phyloP scores from a whole-genome alignment of 2,329 filamentous ascomycete genomes.

The Rutstroemia sp. region DNA sequence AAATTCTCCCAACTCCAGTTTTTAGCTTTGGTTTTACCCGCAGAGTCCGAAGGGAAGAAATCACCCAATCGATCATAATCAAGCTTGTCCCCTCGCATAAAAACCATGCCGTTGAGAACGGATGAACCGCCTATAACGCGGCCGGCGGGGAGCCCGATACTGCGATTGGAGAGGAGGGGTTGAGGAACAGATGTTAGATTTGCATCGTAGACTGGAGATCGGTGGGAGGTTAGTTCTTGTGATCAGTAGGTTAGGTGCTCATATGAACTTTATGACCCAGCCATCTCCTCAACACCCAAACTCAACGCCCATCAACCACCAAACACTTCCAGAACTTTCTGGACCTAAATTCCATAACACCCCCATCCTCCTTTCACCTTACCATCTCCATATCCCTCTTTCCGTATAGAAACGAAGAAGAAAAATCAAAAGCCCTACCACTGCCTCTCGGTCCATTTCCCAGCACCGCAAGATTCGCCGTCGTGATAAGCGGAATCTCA shows the following conservation, averaged over 20 bases:
- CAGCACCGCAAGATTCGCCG: not conserved
- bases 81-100: conserved; percentile 14
- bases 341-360: too few species aligned
- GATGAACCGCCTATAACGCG: conserved; percentile 32
- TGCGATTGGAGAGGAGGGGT: conserved; percentile 23
- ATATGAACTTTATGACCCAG: too few species aligned
- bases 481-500: conserved; percentile 1
- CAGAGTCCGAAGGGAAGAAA: conserved; percentile 32
- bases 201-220: conserved; percentile 33
- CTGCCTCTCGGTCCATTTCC: not conserved
- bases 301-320: too few species aligned
- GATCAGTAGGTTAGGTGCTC: too few species aligned
- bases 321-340: too few species aligned
- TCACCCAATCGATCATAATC: conserved; percentile 35
- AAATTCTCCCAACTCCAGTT: conserved; percentile 32
- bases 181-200: conserved; percentile 33
- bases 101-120: conserved; percentile 28
- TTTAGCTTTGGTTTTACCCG: not conserved
- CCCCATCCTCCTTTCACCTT: too few species aligned
- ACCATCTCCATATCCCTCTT: too few species aligned
- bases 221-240: conserved; percentile 2
- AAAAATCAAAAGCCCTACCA: not conserved
- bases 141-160: conserved; percentile 21
- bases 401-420: too few species aligned
- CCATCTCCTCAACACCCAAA: too few species aligned